phyloP scores from a whole-genome alignment of 805 yeast species.

The Candida ortonii region DNA sequence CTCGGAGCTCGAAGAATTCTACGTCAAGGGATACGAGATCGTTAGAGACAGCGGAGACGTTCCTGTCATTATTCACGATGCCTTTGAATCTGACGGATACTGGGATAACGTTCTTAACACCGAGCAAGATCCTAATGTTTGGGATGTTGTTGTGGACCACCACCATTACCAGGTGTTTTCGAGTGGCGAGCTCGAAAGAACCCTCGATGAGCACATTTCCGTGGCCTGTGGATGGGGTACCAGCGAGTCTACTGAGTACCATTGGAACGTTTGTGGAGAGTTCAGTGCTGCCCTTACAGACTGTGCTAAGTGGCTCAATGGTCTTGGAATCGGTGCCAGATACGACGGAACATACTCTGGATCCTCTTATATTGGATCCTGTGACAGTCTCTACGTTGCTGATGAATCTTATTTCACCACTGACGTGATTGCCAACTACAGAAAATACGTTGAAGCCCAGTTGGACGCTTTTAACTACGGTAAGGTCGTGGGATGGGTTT shows the following conservation, averaged over 20 bases:
- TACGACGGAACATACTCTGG: conserved; percentile 58
- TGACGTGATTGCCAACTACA: conserved; percentile 52
- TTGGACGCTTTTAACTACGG: conserved; percentile 62
- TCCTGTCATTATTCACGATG: conserved; percentile 70
- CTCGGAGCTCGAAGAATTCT: conserved; percentile 56
- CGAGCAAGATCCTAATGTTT: conserved; percentile 29
- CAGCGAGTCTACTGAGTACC: conserved; percentile 46
- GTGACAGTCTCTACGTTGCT: conserved; percentile 50
- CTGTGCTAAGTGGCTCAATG: conserved; percentile 86
- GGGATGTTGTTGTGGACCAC: conserved; percentile 79
- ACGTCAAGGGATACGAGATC: conserved; percentile 57
- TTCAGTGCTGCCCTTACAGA: conserved; percentile 92
- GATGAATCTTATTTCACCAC: conserved; percentile 51
- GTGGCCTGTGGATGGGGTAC: conserved; percentile 49
- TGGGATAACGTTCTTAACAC: conserved; percentile 59
- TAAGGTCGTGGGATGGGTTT: conserved; percentile 79
- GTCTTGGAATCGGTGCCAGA: conserved; percentile 80
- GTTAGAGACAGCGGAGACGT: conserved; percentile 51
- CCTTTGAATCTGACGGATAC: conserved; percentile 54
- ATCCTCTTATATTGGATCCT: conserved; percentile 52
- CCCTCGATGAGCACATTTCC: conserved; percentile 59
- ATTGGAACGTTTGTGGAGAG: conserved; percentile 82
- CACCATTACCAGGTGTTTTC: conserved; percentile 89
- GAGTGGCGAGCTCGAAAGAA: conserved; percentile 53
- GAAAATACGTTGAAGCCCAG: conserved; percentile 84